Conservation (phyloP, 768 basidiomycete species). For the Lactarius sp. region DNA sequence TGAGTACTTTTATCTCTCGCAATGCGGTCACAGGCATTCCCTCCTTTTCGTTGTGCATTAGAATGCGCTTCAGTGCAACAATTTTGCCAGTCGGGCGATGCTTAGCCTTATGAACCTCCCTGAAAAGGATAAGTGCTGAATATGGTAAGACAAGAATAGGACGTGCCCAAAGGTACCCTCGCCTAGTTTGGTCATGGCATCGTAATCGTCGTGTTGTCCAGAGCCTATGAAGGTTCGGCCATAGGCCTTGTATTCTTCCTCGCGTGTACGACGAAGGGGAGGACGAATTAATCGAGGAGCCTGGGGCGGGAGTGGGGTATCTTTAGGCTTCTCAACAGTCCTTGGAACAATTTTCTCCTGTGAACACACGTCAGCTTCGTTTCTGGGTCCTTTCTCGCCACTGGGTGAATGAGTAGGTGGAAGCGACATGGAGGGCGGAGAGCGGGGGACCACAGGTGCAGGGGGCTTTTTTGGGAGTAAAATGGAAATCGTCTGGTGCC, state of each 20-base stretch:
- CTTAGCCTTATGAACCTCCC: slow-evolving; percentile 88
- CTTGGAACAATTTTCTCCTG: background rate
- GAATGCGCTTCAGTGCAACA: slow-evolving; percentile 90
- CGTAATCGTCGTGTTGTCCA: slow-evolving; percentile 70
- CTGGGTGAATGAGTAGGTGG: slow-evolving; percentile 3
- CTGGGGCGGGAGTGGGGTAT: background rate
- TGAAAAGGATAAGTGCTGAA: slow-evolving; percentile 30
- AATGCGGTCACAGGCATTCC: slow-evolving; percentile 96
- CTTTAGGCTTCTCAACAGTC: slow-evolving; percentile 1
- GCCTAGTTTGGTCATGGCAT: slow-evolving; percentile 80
- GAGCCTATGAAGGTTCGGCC: slow-evolving; percentile 65
- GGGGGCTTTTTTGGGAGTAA: slow-evolving; percentile 10
- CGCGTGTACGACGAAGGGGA: slow-evolving; percentile 46
- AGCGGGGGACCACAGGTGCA: background rate
- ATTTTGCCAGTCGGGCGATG: slow-evolving; percentile 52
- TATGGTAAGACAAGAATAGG: slow-evolving; percentile 8
- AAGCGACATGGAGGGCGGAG: slow-evolving; percentile 11
- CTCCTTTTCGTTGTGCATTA: slow-evolving; percentile 96
- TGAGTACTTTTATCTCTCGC: slow-evolving; percentile 95
- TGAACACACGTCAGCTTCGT: background rate
- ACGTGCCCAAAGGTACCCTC: slow-evolving; percentile 89
- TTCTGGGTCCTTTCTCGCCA: background rate
- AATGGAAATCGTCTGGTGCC: slow-evolving; percentile 34
- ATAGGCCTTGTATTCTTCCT: slow-evolving; percentile 65
- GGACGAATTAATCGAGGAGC: slow-evolving; percentile 37